Conservation (phyloP, 2,329 filamentous ascomycete genomes). For the Cladosporium colombiae region DNA sequence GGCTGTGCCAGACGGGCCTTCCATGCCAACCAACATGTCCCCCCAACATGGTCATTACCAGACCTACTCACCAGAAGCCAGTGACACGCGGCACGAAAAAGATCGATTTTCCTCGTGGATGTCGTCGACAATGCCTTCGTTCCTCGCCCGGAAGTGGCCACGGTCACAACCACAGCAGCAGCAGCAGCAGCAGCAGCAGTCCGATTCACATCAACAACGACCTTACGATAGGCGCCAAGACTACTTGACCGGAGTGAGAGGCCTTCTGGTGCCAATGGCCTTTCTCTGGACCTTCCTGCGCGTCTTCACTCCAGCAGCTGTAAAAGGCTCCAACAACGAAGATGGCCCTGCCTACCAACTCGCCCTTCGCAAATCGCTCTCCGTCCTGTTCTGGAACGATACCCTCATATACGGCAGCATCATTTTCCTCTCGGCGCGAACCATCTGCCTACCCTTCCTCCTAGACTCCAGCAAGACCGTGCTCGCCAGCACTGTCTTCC, state of each 20-base stretch:
- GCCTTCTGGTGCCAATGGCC: slow-evolving; percentile 43
- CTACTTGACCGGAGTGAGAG: slow-evolving; percentile 46
- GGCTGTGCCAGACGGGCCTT: background rate
- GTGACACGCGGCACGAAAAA: background rate
- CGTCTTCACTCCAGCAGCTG: slow-evolving; percentile 44
- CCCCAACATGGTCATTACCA: background rate
- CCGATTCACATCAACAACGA: background rate
- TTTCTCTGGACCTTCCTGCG: slow-evolving; percentile 49
- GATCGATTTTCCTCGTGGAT: background rate
- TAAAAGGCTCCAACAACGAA: slow-evolving; percentile 39
- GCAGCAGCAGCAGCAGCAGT: background rate
- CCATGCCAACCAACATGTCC: background rate
- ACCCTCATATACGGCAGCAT: slow-evolving; percentile 48
- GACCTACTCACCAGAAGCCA: background rate
- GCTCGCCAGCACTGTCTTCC: slow-evolving; percentile 43
- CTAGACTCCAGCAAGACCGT: slow-evolving; percentile 35
- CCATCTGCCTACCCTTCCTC: slow-evolving; percentile 41
- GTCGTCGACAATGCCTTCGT: background rate
- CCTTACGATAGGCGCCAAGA: slow-evolving; percentile 22
- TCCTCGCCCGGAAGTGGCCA: background rate
- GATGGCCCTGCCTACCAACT: slow-evolving; percentile 41
- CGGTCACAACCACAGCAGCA: background rate
- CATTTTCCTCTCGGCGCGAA: slow-evolving; percentile 48
- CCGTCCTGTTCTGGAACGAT: slow-evolving; percentile 49
- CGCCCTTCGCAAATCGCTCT: slow-evolving; percentile 46